Base-by-base conservation (phyloP, 176 grass and related monocot genomes). In the Carex littledalei region DNA sequence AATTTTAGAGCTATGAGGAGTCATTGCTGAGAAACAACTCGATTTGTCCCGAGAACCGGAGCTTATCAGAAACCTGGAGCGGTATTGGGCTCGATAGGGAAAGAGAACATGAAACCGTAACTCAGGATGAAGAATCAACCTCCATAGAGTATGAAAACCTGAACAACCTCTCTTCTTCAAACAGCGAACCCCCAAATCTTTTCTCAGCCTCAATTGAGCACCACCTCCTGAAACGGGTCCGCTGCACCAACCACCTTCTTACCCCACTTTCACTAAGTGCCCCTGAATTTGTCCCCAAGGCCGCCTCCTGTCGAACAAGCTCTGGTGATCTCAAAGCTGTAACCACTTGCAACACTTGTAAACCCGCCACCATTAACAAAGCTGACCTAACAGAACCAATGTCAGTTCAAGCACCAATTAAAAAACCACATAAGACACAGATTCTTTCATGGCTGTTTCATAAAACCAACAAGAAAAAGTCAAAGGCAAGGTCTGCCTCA, bases 401-500 rank as follows among this genome's bases (percentile, higher is more conserved):
- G 50, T 91, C 94, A 34, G 67, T 43, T 54, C 91, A 87, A 58
- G 84, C 81, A 56, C 54, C 32, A 37, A 94, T 89, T 81, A 88
- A 89, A 76, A 95, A 86, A 68, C 90, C 86, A 49, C 91, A 92
- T 63, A 89, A 92, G 11, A 63, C 73, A 17, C 86, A 85, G 13
- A 88, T 95, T 35, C 85, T 99, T 15, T 99, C 96, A 56, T 95
- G 96, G 96, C 83, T 99, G 78, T 91, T 99, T 75, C 90, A 91
- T 34, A 95, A 88, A 84, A 88, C 91, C 3, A 95, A 87, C 78
- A 92, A 91, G 91, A 99, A 90, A 68, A 83, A 83, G 43, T 69
- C 63, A 52, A 83, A 83, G 72, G 35, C 84, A 0, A 95, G 90
- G 69, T 81, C 90, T 39, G 90, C 93, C 26, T 89, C 87, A 64